Evolutionary conservation across 768 basidiomycete genomes (phyloP), one percentile per base, ranked within the genome.

Genomic region (Mycena leptocephala): DNA sequence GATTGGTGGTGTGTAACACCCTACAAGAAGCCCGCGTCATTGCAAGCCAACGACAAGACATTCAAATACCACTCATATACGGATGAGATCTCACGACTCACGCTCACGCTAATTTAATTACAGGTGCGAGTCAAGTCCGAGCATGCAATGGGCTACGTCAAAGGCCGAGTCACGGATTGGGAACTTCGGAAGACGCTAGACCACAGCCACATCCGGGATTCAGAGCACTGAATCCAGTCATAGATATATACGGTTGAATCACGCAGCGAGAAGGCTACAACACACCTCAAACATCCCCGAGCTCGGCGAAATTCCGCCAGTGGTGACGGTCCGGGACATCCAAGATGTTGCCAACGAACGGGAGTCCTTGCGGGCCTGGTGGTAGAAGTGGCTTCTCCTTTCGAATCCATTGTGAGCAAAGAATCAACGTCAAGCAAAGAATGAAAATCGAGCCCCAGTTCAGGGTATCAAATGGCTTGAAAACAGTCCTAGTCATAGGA

Each of bases 351-450:
- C 86, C 88, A 2, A 88, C 61, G 13, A 88, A 28, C 14, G 88
- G 87, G 58, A 86, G 82, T 22, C 82, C 83, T 20, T 61, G 74
- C 0, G 88, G 88, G 2, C 88, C 89, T 2, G 87, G 87, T 33
- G 86, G 86, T 1, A 86, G 20, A 11, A 18, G 43, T 39, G 37
- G n/a, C n/a, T n/a, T n/a, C n/a, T n/a, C n/a, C n/a, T n/a, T n/a
- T n/a, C n/a, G n/a, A n/a, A n/a, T n/a, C n/a, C n/a, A n/a, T n/a
- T n/a, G n/a, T n/a, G n/a, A n/a, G n/a, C n/a, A n/a, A n/a, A n/a
- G n/a, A n/a, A n/a, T n/a, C n/a, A n/a, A n/a, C n/a, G n/a, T n/a
- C n/a, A n/a, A n/a, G n/a, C n/a, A n/a, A n/a, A n/a, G n/a, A n/a
- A n/a, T n/a, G n/a, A n/a, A n/a, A n/a, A n/a, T n/a, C n/a, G n/a